A percentile compares a stretch with the other conserved stretches of the same genome.
phyloP scores from a whole-genome alignment of 2,329 filamentous ascomycete species.

The Pyrenophora tritici-repentis region DNA sequence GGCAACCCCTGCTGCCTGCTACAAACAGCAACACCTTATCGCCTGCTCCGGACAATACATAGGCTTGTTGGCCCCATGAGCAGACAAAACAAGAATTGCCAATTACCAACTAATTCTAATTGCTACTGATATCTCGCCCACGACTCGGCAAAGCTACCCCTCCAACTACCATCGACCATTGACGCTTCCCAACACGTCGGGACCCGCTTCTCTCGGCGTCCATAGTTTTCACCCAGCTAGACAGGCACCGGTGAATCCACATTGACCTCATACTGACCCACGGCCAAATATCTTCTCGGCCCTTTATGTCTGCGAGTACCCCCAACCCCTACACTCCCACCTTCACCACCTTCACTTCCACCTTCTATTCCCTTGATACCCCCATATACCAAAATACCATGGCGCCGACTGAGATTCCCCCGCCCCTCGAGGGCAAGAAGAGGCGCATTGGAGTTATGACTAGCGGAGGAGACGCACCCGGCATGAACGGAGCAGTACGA shows the following conservation, averaged over 20 bases:
- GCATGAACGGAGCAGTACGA: constrained; percentile 91
- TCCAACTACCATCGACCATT: constrained; percentile 8
- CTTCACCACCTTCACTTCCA: constrained; percentile 5
- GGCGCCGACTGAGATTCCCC: constrained; percentile 39
- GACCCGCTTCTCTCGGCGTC: constrained; percentile 26
- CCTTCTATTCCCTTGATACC: not conserved
- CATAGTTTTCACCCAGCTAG: constrained; percentile 18
- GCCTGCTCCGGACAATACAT: not conserved
- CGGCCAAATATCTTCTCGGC: constrained; percentile 15
- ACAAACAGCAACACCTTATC: constrained; percentile 5
- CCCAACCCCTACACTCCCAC: constrained; percentile 11
- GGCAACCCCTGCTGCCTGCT: constrained; percentile 11
- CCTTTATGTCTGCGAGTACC: constrained; percentile 10
- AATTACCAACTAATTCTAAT: not conserved
- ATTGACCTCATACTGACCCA: constrained; percentile 35
- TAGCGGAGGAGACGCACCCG: constrained; percentile 89
- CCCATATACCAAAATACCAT: constrained; percentile 19
- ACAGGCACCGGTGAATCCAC: constrained; percentile 17
- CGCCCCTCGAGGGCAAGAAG: constrained; percentile 54
- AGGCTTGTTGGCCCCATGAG: not conserved
- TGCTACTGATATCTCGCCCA: not conserved
- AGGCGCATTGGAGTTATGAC: constrained; percentile 87
- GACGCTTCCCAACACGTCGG: constrained; percentile 29
- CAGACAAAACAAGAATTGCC: not conserved
- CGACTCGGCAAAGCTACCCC: constrained; percentile 19